Evolutionary conservation across 768 basidiomycete genomes (phyloP).

Genomic region (Mycena indigotica): DNA sequence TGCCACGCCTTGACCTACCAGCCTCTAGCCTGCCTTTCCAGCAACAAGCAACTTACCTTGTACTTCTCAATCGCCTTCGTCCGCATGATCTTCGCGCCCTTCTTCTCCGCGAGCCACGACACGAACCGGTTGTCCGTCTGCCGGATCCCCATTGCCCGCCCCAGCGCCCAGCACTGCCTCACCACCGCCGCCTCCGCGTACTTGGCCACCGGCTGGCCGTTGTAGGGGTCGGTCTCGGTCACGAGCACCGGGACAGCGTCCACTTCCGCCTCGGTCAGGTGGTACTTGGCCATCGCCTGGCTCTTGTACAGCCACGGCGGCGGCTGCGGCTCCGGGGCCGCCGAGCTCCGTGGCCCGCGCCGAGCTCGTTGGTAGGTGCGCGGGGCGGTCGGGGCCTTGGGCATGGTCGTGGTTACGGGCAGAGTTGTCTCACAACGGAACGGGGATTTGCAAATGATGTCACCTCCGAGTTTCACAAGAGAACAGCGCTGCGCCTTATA

Average conservation of each 20-base stretch:
- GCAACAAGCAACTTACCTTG: neutral
- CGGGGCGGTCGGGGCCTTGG: neutral
- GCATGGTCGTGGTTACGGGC: too few species aligned
- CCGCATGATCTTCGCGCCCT: neutral
- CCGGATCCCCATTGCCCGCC: neutral
- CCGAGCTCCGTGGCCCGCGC: too few species aligned
- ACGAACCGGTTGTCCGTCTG: neutral
- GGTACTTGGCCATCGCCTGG: neutral
- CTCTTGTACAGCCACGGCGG: conserved; percentile 4
- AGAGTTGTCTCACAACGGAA: too few species aligned
- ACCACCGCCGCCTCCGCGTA: neutral
- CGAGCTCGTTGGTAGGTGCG: too few species aligned
- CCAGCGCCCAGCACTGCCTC: neutral
- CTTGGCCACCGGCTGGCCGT: neutral
- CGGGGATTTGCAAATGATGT: too few species aligned
- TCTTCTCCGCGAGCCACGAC: neutral
- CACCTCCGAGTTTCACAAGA: too few species aligned
- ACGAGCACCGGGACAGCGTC: conserved; percentile 1
- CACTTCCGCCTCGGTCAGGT: conserved; percentile 1
- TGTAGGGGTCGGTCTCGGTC: neutral
- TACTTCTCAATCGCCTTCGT: conserved; percentile 8
- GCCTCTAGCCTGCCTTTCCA: neutral
- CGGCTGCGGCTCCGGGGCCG: too few species aligned
- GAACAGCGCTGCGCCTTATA: too few species aligned
- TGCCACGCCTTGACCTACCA: conserved; percentile 1